Percentiles rank a stretch among this genome's conserved stretches.
These are phyloP conservation scores for Pascua sp. DNA, from an alignment of 1,284 basidiomycete species.

Conservation along the genomic window DNA sequence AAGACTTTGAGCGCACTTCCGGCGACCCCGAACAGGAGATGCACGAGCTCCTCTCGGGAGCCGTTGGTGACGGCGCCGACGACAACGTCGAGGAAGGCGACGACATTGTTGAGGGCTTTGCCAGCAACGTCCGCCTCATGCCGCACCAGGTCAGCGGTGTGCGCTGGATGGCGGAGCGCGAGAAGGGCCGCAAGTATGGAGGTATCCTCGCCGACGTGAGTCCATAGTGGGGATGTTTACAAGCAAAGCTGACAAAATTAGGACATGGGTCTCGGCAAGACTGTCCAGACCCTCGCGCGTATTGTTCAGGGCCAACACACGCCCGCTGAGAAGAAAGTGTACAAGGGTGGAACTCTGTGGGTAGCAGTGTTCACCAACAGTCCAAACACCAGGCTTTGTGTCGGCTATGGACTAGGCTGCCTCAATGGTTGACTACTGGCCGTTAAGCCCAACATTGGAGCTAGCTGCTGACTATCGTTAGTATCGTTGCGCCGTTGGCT, in stretches of 20 bases:
- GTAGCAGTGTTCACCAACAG: too few species aligned
- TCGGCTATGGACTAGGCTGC: too few species aligned
- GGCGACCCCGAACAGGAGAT: constrained; percentile 57
- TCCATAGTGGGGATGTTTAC: background rate
- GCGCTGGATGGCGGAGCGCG: constrained; percentile 81
- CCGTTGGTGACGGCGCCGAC: constrained; percentile 48
- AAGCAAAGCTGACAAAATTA: constrained; percentile 19
- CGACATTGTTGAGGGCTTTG: constrained; percentile 68
- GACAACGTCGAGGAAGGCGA: constrained; percentile 56
- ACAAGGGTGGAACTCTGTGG: constrained; percentile 65
- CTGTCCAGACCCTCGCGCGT: constrained; percentile 81
- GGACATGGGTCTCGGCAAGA: constrained; percentile 71
- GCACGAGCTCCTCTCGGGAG: constrained; percentile 51
- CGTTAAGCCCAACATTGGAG: too few species aligned
- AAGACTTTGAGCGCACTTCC: constrained; percentile 30
- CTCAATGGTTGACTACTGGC: too few species aligned
- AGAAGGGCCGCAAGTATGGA: constrained; percentile 70
- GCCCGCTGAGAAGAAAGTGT: constrained; percentile 66
- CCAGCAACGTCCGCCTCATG: constrained; percentile 64
- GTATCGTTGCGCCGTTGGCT: constrained; percentile 76
- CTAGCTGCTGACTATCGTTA: constrained; percentile 40
- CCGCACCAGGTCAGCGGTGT: constrained; percentile 81
- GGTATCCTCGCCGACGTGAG: constrained; percentile 90
- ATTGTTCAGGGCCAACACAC: constrained; percentile 72
- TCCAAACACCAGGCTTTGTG: too few species aligned